Percentiles rank a stretch among this genome's conserved stretches.
phyloP scores from a whole-genome alignment of 148 eudicot genomes.

The Chenopodium formosanum region DNA sequence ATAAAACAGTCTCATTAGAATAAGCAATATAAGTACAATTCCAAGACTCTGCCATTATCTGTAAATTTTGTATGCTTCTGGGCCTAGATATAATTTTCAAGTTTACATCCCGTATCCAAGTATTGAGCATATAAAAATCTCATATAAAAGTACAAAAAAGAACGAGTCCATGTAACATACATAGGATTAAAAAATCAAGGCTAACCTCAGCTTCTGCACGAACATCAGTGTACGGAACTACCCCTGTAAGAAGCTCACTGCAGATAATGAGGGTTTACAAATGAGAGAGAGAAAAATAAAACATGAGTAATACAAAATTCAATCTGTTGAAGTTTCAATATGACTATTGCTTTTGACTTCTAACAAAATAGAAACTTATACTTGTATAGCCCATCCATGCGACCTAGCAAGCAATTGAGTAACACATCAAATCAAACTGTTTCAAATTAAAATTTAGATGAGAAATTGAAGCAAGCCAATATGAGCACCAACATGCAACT shows the following conservation, averaged over 20 bases:
- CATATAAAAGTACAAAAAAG: background rate
- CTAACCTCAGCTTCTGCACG: conserved; percentile 94
- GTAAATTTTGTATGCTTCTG: too few relatives aligned
- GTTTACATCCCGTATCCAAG: background rate
- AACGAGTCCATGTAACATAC: conserved; percentile 1
- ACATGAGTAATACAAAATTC: background rate
- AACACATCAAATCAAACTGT: background rate
- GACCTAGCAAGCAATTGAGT: conserved; percentile 13
- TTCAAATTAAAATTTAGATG: background rate
- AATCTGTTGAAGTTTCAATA: background rate
- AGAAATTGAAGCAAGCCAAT: background rate
- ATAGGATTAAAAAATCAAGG: conserved; percentile 12
- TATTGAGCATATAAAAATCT: background rate
- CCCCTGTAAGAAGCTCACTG: conserved; percentile 97
- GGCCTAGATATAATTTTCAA: background rate
- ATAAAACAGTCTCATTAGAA: background rate
- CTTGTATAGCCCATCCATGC: background rate
- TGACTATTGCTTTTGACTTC: background rate
- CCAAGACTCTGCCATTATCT: too few relatives aligned
- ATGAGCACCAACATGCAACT: conserved; percentile 1
- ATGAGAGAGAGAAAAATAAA: background rate
- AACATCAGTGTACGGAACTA: conserved; percentile 96
- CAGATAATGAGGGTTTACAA: conserved; percentile 23
- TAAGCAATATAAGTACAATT: background rate
- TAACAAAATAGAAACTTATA: background rate